Evolutionary conservation across 1,284 basidiomycete genomes (phyloP).

Genomic region (Cryptococcus sp.): DNA sequence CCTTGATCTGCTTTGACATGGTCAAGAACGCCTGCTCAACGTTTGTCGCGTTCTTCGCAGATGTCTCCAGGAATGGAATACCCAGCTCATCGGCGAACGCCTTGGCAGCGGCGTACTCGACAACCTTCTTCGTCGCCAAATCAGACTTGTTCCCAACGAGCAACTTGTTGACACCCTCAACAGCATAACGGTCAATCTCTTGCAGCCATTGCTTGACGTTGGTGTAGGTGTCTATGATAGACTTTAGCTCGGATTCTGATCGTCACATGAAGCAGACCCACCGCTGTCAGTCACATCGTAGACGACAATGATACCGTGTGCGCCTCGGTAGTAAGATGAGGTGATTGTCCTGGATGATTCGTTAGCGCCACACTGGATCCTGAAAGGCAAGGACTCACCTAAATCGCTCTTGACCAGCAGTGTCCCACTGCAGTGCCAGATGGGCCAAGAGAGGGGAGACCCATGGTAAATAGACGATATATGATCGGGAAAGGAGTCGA

Average conservation of each 20-base stretch:
- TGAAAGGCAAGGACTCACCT: slow-evolving; percentile 33
- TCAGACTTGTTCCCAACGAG: slow-evolving; percentile 99
- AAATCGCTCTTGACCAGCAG: slow-evolving; percentile 97
- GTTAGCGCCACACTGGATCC: too few relatives aligned
- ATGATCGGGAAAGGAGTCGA: neutral
- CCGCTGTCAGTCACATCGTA: slow-evolving; percentile 99
- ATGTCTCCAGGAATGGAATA: slow-evolving; percentile 98
- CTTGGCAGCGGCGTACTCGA: slow-evolving; percentile 96
- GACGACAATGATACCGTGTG: slow-evolving; percentile 96
- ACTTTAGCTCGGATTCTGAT: neutral
- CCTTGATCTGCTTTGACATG: slow-evolving; percentile 99
- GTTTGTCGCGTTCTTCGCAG: slow-evolving; percentile 97
- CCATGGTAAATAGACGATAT: neutral
- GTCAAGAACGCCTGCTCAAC: slow-evolving; percentile 99
- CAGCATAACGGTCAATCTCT: slow-evolving; percentile 98
- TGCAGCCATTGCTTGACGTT: slow-evolving; percentile 99
- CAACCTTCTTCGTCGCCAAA: slow-evolving; percentile 96
- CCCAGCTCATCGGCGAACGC: slow-evolving; percentile 94
- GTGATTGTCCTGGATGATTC: slow-evolving; percentile 78
- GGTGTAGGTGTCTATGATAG: slow-evolving; percentile 78
- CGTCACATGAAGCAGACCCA: slow-evolving; percentile 49
- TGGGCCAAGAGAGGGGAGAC: neutral
- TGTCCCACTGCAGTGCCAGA: slow-evolving; percentile 75
- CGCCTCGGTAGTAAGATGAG: slow-evolving; percentile 94
- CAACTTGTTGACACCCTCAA: slow-evolving; percentile 97